Evolutionary conservation across 225 moss, liverwort and hornwort genomes (phyloP), one percentile per base, ranked within the genome.

Genomic region (Thuidium tamariscinum): DNA sequence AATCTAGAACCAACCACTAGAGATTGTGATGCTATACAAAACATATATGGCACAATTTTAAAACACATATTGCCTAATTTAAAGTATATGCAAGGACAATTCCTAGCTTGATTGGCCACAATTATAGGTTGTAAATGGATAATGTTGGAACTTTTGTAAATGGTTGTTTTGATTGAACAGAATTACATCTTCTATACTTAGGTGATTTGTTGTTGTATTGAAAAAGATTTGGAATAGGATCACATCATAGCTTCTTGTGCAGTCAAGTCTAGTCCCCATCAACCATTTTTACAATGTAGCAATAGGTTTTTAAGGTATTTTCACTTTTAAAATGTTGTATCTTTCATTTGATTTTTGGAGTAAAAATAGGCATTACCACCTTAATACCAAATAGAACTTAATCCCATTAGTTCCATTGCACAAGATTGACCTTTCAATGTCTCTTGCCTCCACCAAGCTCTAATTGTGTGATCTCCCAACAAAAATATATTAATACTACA

Each of bases 1-100:
- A 48, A 10, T 11, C 0, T 7, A 0, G 30, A 71, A 42, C 2
- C 7, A 26, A 26, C 8, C 1, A 44, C 16, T 0, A 29, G 0
- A 29, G 17, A 18, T 10, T 46, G 3, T 17, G 1, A 30, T 0
- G 0, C 8, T 3, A 46, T 11, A 2, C 7, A 73, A 49, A 0
- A 20, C 5, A 19, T 32, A 19, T 18, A 3, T 30, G 2, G 19
- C 2, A 48, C 1, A 7, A 73, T 20, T 49, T 49, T 19, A 32
- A 18, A 73, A 73, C 4, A 48, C 7, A 30, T 6, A 48, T 30
- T 7, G 7, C 19, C 19, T 73, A 48, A 19, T 48, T 73, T 32
- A 19, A 30, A 73, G 4, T 73, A 49, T 1, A 0, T 73, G 1
- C 6, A 12, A 7, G 0, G 48, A 32, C 7, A 32, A 49, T 12